Conservation (phyloP, 306 rosid species). For the Begonia loranthoides region DNA sequence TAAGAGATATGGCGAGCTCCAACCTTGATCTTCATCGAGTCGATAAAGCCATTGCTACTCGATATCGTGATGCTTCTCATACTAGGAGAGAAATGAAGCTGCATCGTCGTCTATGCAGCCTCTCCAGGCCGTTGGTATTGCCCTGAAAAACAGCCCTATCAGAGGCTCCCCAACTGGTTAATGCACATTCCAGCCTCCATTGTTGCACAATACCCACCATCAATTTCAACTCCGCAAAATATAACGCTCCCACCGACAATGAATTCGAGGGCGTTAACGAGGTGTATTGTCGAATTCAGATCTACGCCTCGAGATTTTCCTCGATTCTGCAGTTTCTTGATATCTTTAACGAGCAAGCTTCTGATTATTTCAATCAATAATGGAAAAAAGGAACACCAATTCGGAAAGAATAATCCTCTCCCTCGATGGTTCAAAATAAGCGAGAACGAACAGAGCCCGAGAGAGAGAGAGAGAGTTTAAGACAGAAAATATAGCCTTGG, state of each 20-base stretch:
- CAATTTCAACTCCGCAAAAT: conserved; percentile 43
- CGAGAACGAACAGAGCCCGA: conserved; percentile 5
- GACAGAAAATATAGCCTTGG: background rate
- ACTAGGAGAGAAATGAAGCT: conserved; percentile 99
- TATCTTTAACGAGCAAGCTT: background rate
- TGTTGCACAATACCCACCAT: conserved; percentile 45
- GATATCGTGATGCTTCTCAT: conserved; percentile 99
- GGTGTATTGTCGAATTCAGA: conserved; percentile 16
- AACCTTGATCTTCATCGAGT: conserved; percentile 99
- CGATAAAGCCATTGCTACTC: conserved; percentile 97
- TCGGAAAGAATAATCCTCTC: background rate
- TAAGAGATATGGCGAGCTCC: conserved; percentile 99
- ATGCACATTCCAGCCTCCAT: conserved; percentile 25
- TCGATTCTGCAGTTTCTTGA: background rate
- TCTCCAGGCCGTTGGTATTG: conserved; percentile 24
- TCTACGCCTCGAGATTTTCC: conserved; percentile 8
- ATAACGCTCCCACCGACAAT: conserved; percentile 25
- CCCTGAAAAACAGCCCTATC: conserved; percentile 22
- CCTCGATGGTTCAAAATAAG: conserved; percentile 4
- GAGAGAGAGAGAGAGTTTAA: conserved; percentile 7
- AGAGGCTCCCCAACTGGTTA: conserved; percentile 18
- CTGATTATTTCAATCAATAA: conserved; percentile 1
- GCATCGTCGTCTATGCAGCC: conserved; percentile 98
- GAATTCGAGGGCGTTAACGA: conserved; percentile 11
- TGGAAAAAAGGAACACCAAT: background rate